A percentile compares a stretch with the other conserved stretches of the same genome.
Conservation (phyloP, 1,284 basidiomycete species). For the Cutaneotrichosporon sp. region DNA sequence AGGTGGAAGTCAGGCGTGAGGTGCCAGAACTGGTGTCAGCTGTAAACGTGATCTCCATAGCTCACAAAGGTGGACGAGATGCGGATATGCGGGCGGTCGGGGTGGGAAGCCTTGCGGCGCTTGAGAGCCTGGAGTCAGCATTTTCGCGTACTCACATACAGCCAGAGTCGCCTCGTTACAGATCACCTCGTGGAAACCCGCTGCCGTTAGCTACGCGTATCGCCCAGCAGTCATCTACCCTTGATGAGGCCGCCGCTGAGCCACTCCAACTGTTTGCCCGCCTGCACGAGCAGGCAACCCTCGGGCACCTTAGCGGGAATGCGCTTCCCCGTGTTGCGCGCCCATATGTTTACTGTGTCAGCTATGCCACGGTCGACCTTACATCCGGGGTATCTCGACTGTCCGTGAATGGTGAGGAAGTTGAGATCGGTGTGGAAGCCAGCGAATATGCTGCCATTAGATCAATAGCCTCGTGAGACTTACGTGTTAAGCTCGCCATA, state of each 20-base stretch:
- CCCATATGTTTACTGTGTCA: constrained; percentile 70
- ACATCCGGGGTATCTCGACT: constrained; percentile 59
- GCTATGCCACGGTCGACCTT: constrained; percentile 17
- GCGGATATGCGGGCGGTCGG: constrained; percentile 77
- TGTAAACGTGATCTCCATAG: not conserved
- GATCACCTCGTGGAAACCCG: constrained; percentile 89
- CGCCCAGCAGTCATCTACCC: constrained; percentile 51
- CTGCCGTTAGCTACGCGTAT: constrained; percentile 29
- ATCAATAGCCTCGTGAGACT: constrained; percentile 16
- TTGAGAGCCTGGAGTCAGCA: constrained; percentile 61
- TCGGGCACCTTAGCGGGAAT: constrained; percentile 77
- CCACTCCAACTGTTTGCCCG: constrained; percentile 89
- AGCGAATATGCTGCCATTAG: constrained; percentile 69
- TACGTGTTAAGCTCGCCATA: constrained; percentile 64
- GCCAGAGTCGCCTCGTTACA: constrained; percentile 74
- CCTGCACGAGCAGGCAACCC: constrained; percentile 66
- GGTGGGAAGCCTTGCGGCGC: constrained; percentile 60
- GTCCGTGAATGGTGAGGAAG: constrained; percentile 76
- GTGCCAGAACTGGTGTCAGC: constrained; percentile 68
- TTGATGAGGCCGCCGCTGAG: constrained; percentile 80
- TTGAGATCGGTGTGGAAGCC: constrained; percentile 72
- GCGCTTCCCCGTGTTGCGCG: constrained; percentile 81
- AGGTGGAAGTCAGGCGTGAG: constrained; percentile 79
- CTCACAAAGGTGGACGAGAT: constrained; percentile 80
- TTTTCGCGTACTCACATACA: constrained; percentile 52